Conservation (phyloP, 169 alveolate species). For the Eimeria falciformis region DNA sequence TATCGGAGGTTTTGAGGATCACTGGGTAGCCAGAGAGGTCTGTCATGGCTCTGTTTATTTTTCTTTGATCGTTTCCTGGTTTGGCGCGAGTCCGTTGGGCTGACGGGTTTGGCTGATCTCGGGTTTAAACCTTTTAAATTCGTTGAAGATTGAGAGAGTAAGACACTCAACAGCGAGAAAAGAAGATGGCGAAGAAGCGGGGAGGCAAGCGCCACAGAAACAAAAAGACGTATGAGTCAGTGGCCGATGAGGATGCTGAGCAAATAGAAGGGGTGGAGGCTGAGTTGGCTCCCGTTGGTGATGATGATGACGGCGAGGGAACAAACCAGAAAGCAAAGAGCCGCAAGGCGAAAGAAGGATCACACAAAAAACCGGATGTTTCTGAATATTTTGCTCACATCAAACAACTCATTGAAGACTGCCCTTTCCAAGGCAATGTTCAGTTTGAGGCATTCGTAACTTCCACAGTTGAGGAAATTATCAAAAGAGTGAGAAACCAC, state of each 20-base stretch:
- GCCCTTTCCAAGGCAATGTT: neutral
- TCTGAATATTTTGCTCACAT: slow-evolving; percentile 22
- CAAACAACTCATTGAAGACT: neutral
- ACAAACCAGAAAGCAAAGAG: neutral
- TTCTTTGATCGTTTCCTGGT: too few relatives aligned
- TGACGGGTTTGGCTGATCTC: too few relatives aligned
- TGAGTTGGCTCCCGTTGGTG: neutral
- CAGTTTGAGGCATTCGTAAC: slow-evolving; percentile 58
- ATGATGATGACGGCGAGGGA: neutral
- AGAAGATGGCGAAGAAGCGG: neutral
- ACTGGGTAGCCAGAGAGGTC: too few relatives aligned
- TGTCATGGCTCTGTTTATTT: too few relatives aligned
- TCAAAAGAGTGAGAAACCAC: slow-evolving; percentile 21
- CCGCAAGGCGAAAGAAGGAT: neutral
- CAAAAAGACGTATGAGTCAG: neutral
- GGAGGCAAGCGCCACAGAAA: slow-evolving; percentile 41
- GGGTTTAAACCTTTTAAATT: neutral
- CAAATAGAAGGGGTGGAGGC: neutral
- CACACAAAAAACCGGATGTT: neutral
- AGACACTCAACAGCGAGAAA: neutral
- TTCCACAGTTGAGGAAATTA: slow-evolving; percentile 59
- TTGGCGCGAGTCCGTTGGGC: too few relatives aligned
- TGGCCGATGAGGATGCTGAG: slow-evolving; percentile 13
- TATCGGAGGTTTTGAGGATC: too few relatives aligned
- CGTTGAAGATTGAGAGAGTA: neutral